A percentile compares a stretch with the other conserved stretches of the same genome.
These are phyloP conservation scores for Ormosia semicastrata DNA, from an alignment of 306 rosid species.

Conservation along the genomic window DNA sequence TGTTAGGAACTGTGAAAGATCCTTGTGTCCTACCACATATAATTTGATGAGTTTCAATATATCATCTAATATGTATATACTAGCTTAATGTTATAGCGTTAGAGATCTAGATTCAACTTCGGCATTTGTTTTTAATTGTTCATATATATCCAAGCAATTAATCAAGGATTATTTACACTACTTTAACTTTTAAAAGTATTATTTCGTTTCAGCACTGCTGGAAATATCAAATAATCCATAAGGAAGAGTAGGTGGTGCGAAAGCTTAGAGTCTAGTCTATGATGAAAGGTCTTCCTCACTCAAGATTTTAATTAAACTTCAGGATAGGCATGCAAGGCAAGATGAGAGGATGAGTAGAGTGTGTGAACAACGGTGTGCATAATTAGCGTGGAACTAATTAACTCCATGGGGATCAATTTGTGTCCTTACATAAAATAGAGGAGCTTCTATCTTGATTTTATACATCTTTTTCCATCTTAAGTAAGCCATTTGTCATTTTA, in stretches of 20 bases:
- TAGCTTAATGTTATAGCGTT: background rate
- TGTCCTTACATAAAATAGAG: background rate
- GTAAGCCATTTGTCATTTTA: background rate
- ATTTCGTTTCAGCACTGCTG: no score
- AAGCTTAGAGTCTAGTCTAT: no score
- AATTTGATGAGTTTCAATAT: background rate
- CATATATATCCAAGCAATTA: no score
- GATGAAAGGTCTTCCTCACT: no score
- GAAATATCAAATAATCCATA: no score
- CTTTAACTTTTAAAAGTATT: no score
- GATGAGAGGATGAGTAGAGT: background rate
- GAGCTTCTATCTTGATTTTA: background rate
- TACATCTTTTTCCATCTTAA: background rate
- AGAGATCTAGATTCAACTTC: background rate
- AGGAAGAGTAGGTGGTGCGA: no score
- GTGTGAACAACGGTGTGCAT: background rate
- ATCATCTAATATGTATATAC: background rate
- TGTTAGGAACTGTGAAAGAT: background rate
- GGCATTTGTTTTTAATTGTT: no score
- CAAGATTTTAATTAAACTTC: background rate
- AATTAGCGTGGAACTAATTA: background rate
- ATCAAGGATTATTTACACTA: no score
- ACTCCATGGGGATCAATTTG: background rate
- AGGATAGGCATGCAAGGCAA: background rate
- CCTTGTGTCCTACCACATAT: background rate